Base-by-base conservation (phyloP, 768 basidiomycete genomes). In the Boletus vermiculosoides region DNA sequence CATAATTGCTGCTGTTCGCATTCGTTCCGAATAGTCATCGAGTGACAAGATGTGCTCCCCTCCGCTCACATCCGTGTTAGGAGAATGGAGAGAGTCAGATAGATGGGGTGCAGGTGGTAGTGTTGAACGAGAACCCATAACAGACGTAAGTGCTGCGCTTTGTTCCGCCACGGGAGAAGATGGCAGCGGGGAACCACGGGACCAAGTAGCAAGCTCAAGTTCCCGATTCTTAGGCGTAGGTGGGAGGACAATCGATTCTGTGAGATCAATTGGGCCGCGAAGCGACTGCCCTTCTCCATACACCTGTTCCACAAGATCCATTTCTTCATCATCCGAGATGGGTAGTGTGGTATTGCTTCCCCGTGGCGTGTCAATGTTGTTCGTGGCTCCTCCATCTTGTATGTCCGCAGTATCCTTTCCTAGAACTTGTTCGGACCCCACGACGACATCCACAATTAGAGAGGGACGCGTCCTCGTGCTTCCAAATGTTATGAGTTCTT, bases 1-100 rank as follows among this genome's bases (percentile, higher is more conserved):
- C 97, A 99, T 98, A 59, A 98, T 88, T 11, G 97, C 97, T 11
- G 97, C 97, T 11, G 94, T 97, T 9, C 93, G 86, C 97, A 99
- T 99, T 50, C 97, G 85, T 63, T 98, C 94, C 1, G 96, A 96
- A 74, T 99, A 99, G 63, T 99, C 96, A 64, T 99, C 96, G 23
- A 99, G 77, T 0, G 94, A 93, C 15, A 98, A 75, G 25, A 61
- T 48, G 34, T 39, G 55, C n/a, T 66, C 64, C n/a, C 50, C 47
- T 48, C 50, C 56, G 22, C 50, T 55, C 18, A 46, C 6, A 36
- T 16, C 47, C 3, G 34, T 50, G 31, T 41, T 49, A 20, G 60
- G 47, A 39, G 54, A 59, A 40, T 30, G 54, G 18, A 36, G 39
- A 12, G 50, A 44, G 15, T 62, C 61, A 30, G 56, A 34, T 5